Evolutionary conservation across 768 basidiomycete species (phyloP).

Genomic region (Mycena pura): DNA sequence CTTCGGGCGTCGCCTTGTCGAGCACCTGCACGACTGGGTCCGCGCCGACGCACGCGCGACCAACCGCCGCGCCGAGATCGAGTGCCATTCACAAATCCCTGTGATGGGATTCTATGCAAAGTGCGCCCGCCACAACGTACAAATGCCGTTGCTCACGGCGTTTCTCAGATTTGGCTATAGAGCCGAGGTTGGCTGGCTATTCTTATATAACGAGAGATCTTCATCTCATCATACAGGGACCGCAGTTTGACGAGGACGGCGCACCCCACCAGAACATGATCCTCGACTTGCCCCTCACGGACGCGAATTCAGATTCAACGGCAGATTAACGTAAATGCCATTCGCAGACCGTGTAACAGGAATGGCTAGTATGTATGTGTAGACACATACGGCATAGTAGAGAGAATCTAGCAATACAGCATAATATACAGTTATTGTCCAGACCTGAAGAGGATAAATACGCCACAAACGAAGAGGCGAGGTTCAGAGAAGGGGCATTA

Average conservation of each 20-base stretch:
- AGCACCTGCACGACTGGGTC: constrained; percentile 66
- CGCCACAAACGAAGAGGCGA: constrained; percentile 28
- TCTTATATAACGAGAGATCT: constrained; percentile 26
- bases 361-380: constrained; percentile 1
- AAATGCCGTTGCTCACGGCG: constrained; percentile 24
- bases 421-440: constrained; percentile 24
- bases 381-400: constrained; percentile 2
- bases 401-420: constrained; percentile 14
- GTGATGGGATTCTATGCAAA: constrained; percentile 78
- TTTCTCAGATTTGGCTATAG: constrained; percentile 72
- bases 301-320: too few relatives aligned
- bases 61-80: constrained; percentile 47
- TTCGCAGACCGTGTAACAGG: background rate
- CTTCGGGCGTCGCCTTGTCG: constrained; percentile 73
- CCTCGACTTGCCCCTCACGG: constrained; percentile 50
- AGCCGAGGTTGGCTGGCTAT: constrained; percentile 57
- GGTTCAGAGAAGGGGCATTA: constrained; percentile 30
- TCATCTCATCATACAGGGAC: constrained; percentile 57
- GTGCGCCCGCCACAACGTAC: constrained; percentile 50
- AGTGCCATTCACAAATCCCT: constrained; percentile 74
- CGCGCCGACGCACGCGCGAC: constrained; percentile 46
- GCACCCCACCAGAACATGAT: constrained; percentile 89
- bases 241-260: constrained; percentile 82
- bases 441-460: constrained; percentile 38
- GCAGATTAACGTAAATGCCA: too few relatives aligned